These are phyloP conservation scores for Penicillium manginii DNA, from an alignment of 495 filamentous ascomycete species.

Conservation along the genomic window DNA sequence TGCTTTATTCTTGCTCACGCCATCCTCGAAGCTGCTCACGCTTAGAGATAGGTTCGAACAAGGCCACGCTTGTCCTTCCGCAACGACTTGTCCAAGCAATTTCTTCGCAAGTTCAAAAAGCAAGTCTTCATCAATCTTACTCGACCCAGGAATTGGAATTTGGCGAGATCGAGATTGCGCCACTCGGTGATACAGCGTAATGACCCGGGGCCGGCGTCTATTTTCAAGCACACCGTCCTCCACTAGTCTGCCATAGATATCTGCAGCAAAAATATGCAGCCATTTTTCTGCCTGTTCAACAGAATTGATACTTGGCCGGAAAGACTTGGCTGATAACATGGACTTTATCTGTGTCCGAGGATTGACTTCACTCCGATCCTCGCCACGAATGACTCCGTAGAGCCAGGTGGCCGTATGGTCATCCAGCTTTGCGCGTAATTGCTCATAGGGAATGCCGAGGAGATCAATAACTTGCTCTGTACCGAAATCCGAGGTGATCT, in stretches of 20 bases:
- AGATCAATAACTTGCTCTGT: constrained; percentile 83
- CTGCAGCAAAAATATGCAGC: constrained; percentile 89
- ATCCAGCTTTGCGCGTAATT: constrained; percentile 77
- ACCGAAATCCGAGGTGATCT: constrained; percentile 73
- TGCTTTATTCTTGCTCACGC: constrained; percentile 76
- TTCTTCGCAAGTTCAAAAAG: constrained; percentile 78
- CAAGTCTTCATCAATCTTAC: constrained; percentile 67
- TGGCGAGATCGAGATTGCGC: constrained; percentile 72
- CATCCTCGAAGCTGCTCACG: constrained; percentile 90
- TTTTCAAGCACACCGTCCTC: constrained; percentile 93
- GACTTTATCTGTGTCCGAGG: constrained; percentile 92
- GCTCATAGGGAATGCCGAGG: constrained; percentile 70
- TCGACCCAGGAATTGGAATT: constrained; percentile 76
- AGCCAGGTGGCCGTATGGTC: constrained; percentile 90
- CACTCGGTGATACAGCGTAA: constrained; percentile 79
- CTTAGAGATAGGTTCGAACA: constrained; percentile 82
- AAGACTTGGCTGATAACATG: constrained; percentile 98
- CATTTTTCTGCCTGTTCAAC: constrained; percentile 83
- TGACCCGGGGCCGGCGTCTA: constrained; percentile 80
- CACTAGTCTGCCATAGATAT: constrained; percentile 86
- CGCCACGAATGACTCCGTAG: constrained; percentile 81
- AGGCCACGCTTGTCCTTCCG: constrained; percentile 82
- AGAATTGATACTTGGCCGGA: constrained; percentile 79
- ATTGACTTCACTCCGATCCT: constrained; percentile 87
- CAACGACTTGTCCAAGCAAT: constrained; percentile 74